A percentile compares a stretch with the other conserved stretches of the same genome.
phyloP scores from a whole-genome alignment of 495 filamentous ascomycete genomes.

The Daldinia concentrica region DNA sequence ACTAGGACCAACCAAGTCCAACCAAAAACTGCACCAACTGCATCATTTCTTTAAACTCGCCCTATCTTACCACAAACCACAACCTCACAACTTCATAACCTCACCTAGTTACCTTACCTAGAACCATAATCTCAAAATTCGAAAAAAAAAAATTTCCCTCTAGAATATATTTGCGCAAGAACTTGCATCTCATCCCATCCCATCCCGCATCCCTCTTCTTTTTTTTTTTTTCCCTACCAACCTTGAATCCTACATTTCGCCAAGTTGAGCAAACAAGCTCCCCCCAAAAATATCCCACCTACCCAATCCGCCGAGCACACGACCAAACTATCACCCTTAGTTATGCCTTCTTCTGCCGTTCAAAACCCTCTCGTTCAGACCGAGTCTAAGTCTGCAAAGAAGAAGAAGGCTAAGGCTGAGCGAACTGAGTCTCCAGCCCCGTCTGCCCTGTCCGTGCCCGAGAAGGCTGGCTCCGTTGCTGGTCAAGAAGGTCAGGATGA shows the following conservation, averaged over 20 bases:
- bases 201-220: neutral
- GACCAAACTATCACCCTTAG: constrained; percentile 21
- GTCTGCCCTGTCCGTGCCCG: constrained; percentile 51
- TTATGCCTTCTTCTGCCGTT: constrained; percentile 60
- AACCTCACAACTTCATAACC: neutral
- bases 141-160: neutral
- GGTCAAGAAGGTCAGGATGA: constrained; percentile 61
- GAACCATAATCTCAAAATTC: constrained; percentile 7
- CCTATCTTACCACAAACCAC: neutral
- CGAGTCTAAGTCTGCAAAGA: constrained; percentile 71
- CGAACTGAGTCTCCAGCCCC: constrained; percentile 59
- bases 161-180: constrained; percentile 8
- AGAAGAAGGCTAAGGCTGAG: constrained; percentile 77
- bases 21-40: constrained; percentile 6
- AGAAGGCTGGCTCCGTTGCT: constrained; percentile 50
- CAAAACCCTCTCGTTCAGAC: constrained; percentile 60
- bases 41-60: constrained; percentile 5
- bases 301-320: constrained; percentile 11
- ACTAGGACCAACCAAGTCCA: neutral
- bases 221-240: neutral
- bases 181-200: neutral
- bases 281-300: constrained; percentile 17
- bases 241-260: constrained; percentile 3
- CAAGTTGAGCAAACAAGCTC: constrained; percentile 34
- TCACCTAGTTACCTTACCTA: neutral